Evolutionary conservation across 768 basidiomycete species (phyloP).

Genomic region (Dentipellis sp.): DNA sequence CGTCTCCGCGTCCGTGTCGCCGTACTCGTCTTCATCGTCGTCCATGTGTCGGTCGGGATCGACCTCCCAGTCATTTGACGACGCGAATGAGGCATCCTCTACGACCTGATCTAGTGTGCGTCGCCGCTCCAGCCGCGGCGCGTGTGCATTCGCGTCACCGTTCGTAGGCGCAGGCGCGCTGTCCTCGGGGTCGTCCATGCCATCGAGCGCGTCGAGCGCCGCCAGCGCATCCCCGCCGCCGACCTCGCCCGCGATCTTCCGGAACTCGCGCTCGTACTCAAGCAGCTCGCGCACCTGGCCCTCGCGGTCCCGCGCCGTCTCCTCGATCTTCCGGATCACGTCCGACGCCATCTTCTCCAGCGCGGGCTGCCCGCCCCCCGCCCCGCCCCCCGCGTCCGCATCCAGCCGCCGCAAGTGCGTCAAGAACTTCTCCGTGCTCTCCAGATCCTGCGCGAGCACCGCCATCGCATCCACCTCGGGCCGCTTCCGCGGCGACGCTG

Average conservation of each 20-base stretch:
- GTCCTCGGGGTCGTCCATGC: constrained; percentile 36
- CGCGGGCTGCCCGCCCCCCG: too few species aligned
- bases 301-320: constrained; percentile 68
- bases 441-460: constrained; percentile 62
- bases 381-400: constrained; percentile 28
- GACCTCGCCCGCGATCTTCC: constrained; percentile 66
- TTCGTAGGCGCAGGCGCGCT: constrained; percentile 21
- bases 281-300: constrained; percentile 71
- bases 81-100: constrained; percentile 21
- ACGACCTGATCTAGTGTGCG: constrained; percentile 17
- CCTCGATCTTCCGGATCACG: constrained; percentile 70
- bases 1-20: constrained; percentile 29
- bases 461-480: constrained; percentile 56
- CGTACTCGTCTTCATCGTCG: constrained; percentile 40
- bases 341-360: constrained; percentile 69
- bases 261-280: constrained; percentile 73
- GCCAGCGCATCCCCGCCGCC: constrained; percentile 69
- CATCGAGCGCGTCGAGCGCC: constrained; percentile 53
- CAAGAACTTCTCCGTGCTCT: constrained; percentile 72
- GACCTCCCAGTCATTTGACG: constrained; percentile 49
- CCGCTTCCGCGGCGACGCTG: constrained; percentile 24
- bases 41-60: constrained; percentile 36
- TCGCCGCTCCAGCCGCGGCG: constrained; percentile 1
- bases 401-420: constrained; percentile 64
- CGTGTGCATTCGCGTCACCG: constrained; percentile 12